Conservation (phyloP, 2,329 filamentous ascomycete species). For the Ophiostoma ips region DNA sequence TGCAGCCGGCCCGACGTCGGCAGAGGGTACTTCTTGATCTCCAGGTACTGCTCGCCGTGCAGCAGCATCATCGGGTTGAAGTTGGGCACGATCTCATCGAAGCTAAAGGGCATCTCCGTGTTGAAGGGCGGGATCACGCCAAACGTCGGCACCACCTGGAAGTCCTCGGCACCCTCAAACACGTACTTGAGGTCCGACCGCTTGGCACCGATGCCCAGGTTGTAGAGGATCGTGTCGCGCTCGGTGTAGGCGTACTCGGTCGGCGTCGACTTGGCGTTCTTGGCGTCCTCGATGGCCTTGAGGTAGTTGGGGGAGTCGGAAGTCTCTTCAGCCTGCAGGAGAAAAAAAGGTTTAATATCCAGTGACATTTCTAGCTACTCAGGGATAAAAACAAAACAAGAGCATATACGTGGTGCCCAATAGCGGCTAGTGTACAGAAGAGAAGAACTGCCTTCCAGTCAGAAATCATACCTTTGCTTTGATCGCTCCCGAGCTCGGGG, state of each 20-base stretch:
- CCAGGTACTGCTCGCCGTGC: slow-evolving; percentile 96
- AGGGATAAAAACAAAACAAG: slow-evolving; percentile 8
- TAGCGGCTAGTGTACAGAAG: too few relatives aligned
- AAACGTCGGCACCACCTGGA: slow-evolving; percentile 89
- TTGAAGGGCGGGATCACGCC: slow-evolving; percentile 93
- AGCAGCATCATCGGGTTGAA: slow-evolving; percentile 98
- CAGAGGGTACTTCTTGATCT: slow-evolving; percentile 82
- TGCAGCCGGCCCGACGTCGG: slow-evolving; percentile 68
- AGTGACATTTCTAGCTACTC: slow-evolving; percentile 9
- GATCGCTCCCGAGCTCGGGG: slow-evolving; percentile 51
- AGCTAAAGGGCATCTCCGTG: slow-evolving; percentile 63
- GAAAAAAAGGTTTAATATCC: slow-evolving; percentile 14
- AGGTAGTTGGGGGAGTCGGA: slow-evolving; percentile 42
- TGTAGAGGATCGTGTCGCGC: slow-evolving; percentile 86
- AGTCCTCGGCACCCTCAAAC: slow-evolving; percentile 81
- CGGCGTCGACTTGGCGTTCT: slow-evolving; percentile 54
- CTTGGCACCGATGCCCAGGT: slow-evolving; percentile 86
- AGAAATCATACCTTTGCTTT: slow-evolving; percentile 49
- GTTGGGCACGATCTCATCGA: slow-evolving; percentile 79
- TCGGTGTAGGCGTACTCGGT: slow-evolving; percentile 75
- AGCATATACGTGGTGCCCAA: too few relatives aligned
- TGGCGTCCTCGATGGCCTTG: slow-evolving; percentile 60
- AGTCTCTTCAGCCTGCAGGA: slow-evolving; percentile 12
- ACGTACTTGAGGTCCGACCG: slow-evolving; percentile 75
- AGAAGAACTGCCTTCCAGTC: too few relatives aligned